A percentile compares a stretch with the other conserved stretches of the same genome.
phyloP scores from a whole-genome alignment of 169 alveolate genomes.

The Plasmodium cynomolgi region DNA sequence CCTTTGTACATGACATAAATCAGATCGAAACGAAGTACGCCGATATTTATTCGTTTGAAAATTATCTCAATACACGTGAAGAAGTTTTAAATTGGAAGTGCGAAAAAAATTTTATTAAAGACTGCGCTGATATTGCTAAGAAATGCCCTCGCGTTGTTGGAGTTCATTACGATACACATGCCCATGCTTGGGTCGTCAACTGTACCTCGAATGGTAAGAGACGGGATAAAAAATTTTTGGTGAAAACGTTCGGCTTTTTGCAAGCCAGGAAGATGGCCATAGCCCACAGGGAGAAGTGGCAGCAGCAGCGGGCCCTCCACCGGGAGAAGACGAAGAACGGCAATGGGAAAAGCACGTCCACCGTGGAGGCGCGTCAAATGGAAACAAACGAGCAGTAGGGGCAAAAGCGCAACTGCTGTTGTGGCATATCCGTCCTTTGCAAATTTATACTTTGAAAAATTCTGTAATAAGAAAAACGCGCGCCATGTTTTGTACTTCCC shows the following conservation, averaged over 20 bases:
- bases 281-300: constrained; percentile 51
- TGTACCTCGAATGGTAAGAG: constrained; percentile 40
- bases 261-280: constrained; percentile 75
- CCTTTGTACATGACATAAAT: constrained; percentile 45
- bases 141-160: constrained; percentile 61
- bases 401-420: not conserved
- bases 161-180: constrained; percentile 65
- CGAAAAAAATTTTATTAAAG: constrained; percentile 50
- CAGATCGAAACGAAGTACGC: constrained; percentile 64
- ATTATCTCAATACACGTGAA: constrained; percentile 38
- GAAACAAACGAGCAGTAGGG: not conserved
- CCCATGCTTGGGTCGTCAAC: constrained; percentile 76
- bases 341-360: not conserved
- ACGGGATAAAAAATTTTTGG: constrained; percentile 56
- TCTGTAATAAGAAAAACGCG: not conserved
- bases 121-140: constrained; percentile 37
- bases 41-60: constrained; percentile 52
- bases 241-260: constrained; percentile 59
- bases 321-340: not conserved
- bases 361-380: not conserved
- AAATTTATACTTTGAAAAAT: not conserved
- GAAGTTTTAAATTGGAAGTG: constrained; percentile 61
- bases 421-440: not conserved
- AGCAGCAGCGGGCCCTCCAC: constrained; percentile 9
- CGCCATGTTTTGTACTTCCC: not conserved